These are phyloP conservation scores for Chimonanthus praecox DNA, from an alignment of 164 flowering plant species.

Conservation along the genomic window DNA sequence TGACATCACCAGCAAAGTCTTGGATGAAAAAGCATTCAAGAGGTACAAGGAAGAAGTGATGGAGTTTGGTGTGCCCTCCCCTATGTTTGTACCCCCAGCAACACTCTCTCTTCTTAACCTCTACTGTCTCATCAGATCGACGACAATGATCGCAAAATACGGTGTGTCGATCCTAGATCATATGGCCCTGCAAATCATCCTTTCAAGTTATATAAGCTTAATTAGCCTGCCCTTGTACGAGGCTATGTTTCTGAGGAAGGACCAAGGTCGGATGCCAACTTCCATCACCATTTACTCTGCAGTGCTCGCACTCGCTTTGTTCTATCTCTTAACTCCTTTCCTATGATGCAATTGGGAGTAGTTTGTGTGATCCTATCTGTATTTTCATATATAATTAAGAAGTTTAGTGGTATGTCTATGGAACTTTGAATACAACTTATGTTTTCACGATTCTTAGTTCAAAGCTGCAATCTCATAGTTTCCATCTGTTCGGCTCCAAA, in stretches of 20 bases:
- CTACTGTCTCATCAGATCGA: constrained; percentile 13
- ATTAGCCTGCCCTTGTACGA: constrained; percentile 24
- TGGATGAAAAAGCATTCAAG: constrained; percentile 27
- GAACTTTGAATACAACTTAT: neutral
- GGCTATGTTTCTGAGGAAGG: constrained; percentile 29
- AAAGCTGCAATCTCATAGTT: no score
- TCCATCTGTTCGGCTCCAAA: neutral
- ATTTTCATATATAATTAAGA: neutral
- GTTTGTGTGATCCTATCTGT: neutral
- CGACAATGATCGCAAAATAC: neutral
- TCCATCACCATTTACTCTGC: constrained; percentile 16
- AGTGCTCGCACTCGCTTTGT: constrained; percentile 1
- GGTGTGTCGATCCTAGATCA: constrained; percentile 9
- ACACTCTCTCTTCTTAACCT: constrained; percentile 32
- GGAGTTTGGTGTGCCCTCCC: constrained; percentile 37
- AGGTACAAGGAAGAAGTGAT: constrained; percentile 42
- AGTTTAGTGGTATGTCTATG: neutral
- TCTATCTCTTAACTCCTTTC: constrained; percentile 12
- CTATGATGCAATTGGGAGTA: constrained; percentile 8
- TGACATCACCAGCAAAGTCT: constrained; percentile 32
- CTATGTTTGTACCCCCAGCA: constrained; percentile 32
- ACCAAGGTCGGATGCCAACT: constrained; percentile 26
- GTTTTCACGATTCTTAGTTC: no score
- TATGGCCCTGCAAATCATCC: constrained; percentile 17
- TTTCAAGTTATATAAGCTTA: constrained; percentile 19